phyloP scores from a whole-genome alignment of 768 basidiomycete genomes.

The Boletus sp. region DNA sequence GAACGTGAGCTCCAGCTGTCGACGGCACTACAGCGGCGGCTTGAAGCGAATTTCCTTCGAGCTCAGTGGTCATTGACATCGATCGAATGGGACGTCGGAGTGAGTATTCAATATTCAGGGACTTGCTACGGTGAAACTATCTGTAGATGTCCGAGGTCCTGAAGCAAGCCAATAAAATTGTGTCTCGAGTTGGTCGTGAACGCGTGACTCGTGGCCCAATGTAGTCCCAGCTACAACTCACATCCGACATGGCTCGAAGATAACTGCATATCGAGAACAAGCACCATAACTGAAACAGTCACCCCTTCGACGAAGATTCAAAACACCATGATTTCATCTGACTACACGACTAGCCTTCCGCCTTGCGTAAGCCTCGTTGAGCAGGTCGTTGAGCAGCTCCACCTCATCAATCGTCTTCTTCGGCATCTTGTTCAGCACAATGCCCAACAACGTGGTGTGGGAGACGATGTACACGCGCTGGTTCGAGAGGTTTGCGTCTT shows the following conservation, averaged over 20 bases:
- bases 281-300: neutral
- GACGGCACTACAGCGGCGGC: too few species aligned
- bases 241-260: neutral
- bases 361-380: neutral
- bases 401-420: slow-evolving; percentile 5
- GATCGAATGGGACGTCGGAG: too few species aligned
- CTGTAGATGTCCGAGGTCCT: neutral
- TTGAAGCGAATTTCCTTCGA: too few species aligned
- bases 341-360: neutral
- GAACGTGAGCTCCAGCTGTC: too few species aligned
- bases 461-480: slow-evolving; percentile 27
- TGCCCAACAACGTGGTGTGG: slow-evolving; percentile 6
- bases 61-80: too few species aligned
- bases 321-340: neutral
- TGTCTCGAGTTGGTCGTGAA: too few species aligned
- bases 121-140: too few species aligned
- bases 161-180: neutral
- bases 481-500: slow-evolving; percentile 16
- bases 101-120: too few species aligned
- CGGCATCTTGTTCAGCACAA: slow-evolving; percentile 11
- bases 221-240: too few species aligned
- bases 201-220: too few species aligned
- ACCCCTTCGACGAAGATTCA: neutral
- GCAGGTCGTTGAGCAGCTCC: neutral
- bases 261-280: neutral